These are phyloP conservation scores for Ophidiomyces ophidiicola DNA, from an alignment of 2,329 filamentous ascomycete species.

Conservation along the genomic window DNA sequence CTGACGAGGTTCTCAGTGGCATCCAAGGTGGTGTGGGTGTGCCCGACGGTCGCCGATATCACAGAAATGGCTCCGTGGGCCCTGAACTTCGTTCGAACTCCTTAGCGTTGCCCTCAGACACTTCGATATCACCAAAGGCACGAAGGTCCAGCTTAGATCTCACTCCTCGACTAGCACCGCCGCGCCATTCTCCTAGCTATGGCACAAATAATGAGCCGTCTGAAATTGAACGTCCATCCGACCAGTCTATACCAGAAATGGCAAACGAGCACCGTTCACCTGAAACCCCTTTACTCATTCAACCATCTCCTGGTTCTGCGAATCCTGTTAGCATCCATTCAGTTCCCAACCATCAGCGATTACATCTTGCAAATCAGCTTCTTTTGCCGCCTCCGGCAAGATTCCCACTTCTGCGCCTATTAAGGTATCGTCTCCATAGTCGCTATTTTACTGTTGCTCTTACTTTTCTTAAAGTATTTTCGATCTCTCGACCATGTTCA, in stretches of 20 bases:
- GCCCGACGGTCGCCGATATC: constrained; percentile 36
- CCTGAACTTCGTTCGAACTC: constrained; percentile 24
- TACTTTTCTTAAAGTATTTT: constrained; percentile 50
- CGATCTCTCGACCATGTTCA: constrained; percentile 55
- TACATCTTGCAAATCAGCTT: constrained; percentile 21
- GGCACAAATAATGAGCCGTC: constrained; percentile 2
- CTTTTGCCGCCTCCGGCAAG: constrained; percentile 33
- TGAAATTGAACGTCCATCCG: not conserved
- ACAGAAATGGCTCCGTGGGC: constrained; percentile 23
- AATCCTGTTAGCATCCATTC: not conserved
- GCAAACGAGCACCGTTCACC: not conserved
- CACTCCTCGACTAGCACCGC: not conserved
- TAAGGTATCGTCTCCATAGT: constrained; percentile 16
- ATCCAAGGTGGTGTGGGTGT: constrained; percentile 46
- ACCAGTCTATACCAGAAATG: not conserved
- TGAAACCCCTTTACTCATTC: not conserved
- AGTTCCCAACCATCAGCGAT: not conserved
- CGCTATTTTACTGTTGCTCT: constrained; percentile 12
- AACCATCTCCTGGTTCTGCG: not conserved
- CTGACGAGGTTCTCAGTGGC: constrained; percentile 68
- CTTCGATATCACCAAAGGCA: constrained; percentile 16
- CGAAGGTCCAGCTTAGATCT: constrained; percentile 17
- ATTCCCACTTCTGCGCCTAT: constrained; percentile 22
- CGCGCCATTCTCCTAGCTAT: constrained; percentile 6
- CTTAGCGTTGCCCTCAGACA: constrained; percentile 32